Percentiles rank a stretch among this genome's conserved stretches.
Conservation (phyloP, 345 rosid species). For the Pugionium cornutum region DNA sequence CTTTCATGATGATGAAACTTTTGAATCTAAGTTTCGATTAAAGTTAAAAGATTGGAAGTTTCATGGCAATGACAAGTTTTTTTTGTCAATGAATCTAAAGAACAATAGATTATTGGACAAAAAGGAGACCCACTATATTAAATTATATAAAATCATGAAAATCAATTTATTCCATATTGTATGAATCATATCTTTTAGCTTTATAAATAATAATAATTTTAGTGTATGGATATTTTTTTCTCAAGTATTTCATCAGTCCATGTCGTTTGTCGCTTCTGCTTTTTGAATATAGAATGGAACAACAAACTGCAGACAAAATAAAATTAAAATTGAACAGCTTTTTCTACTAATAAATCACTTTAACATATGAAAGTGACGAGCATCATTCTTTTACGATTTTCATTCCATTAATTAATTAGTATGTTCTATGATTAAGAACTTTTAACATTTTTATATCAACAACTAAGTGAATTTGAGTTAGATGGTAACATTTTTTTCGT, state of each 20-base stretch:
- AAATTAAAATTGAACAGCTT: too few species aligned
- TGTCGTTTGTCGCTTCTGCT: neutral
- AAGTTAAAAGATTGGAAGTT: constrained; percentile 31
- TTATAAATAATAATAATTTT: neutral
- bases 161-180: constrained; percentile 18
- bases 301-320: too few species aligned
- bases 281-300: too few species aligned
- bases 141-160: neutral
- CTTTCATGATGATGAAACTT: constrained; percentile 45
- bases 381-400: too few species aligned
- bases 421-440: too few species aligned
- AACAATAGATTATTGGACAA: constrained; percentile 33
- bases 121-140: constrained; percentile 23
- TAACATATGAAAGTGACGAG: too few species aligned
- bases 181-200: constrained; percentile 23
- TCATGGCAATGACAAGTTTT: constrained; percentile 37
- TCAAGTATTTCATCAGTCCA: neutral
- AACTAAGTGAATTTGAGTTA: too few species aligned
- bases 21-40: constrained; percentile 14
- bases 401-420: too few species aligned
- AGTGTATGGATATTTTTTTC: neutral
- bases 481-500: too few species aligned
- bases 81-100: constrained; percentile 39
- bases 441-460: too few species aligned
- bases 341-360: too few species aligned